Evolutionary conservation across 257 asterid species (phyloP), one percentile per base, ranked within the genome.

Genomic region (Petunia axillaris): DNA sequence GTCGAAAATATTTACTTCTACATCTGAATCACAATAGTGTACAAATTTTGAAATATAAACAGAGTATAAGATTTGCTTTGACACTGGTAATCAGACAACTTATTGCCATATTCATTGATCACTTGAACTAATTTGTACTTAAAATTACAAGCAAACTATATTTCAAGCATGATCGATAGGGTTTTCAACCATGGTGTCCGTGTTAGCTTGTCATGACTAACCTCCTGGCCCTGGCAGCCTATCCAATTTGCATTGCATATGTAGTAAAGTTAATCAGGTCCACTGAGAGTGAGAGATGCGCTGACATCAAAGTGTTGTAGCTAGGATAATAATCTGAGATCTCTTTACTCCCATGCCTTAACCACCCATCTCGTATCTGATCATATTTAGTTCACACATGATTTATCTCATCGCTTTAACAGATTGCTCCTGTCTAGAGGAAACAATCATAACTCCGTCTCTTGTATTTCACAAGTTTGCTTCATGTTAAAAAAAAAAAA

Each of bases 31-130:
- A 67, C 37, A 57, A 53, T 53, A 71, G 48, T 35, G 40, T 68
- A 62, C 82, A 76, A 78, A 15, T 71, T 71, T 71, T 50, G 77
- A 40, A 5, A 59, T n/a, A 81, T 67, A 77, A 43, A 48, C 64
- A 37, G 13, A 10, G 57, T 37, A 59, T 46, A 64, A 48, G 63
- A 38, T 59, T 37, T 43, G 35, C 43, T 71, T 25, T 35, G 50
- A 25, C 6, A 48, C 35, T 1, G 50, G 35, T 25, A 59, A 48
- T 71, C 46, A 5, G 44, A 71, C 43, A 9, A 71, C 48, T 25
- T 10, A 71, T 50, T 71, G n/a, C 16, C 77, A 71, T 71, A 60
- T 50, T 71, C 35, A 71, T 50, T 71, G 35, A 46, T 70, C 80
- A 40, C n/a, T n/a, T 5, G 25, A 39, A 58, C 2, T 57, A 1